These are phyloP conservation scores for Bruguiera hainesii DNA, from an alignment of 441 rosid genomes.

Conservation along the genomic window DNA sequence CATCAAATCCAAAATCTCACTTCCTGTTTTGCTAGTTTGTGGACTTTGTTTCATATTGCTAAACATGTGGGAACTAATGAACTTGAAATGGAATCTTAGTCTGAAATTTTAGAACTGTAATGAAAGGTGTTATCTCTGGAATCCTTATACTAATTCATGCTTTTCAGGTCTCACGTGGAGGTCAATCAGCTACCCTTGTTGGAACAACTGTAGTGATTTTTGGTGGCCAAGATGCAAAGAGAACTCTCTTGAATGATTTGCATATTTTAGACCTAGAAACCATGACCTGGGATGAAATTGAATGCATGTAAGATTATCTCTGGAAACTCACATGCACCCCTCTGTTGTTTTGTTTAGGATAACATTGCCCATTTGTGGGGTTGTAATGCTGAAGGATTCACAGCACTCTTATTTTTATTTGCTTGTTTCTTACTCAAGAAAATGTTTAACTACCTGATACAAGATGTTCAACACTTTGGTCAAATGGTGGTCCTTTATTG, in stretches of 20 bases:
- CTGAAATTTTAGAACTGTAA: slow-evolving; percentile 5
- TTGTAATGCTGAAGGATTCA: slow-evolving; percentile 3
- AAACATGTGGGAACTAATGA: neutral
- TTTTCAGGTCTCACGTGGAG: slow-evolving; percentile 89
- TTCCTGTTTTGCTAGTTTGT: neutral
- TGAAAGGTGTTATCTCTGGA: neutral
- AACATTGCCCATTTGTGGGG: slow-evolving; percentile 7
- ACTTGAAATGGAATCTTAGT: neutral
- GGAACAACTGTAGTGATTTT: slow-evolving; percentile 90
- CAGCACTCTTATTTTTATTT: neutral
- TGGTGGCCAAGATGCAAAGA: slow-evolving; percentile 98
- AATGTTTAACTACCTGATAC: neutral
- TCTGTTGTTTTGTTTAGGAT: neutral
- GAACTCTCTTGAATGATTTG: slow-evolving; percentile 87
- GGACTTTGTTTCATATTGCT: slow-evolving; percentile 2
- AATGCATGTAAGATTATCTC: slow-evolving; percentile 64
- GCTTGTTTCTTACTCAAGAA: neutral
- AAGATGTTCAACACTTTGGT: slow-evolving; percentile 3
- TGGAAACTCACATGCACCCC: neutral
- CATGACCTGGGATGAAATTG: slow-evolving; percentile 99
- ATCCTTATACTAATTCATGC: neutral
- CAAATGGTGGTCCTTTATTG: neutral
- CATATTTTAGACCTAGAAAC: slow-evolving; percentile 96
- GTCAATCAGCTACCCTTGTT: slow-evolving; percentile 87
- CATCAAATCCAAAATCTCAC: slow-evolving; percentile 13